Evolutionary conservation across 1,284 basidiomycete genomes (phyloP), one percentile per base, ranked within the genome.

Genomic region (Microbotryomycetes sp.): DNA sequence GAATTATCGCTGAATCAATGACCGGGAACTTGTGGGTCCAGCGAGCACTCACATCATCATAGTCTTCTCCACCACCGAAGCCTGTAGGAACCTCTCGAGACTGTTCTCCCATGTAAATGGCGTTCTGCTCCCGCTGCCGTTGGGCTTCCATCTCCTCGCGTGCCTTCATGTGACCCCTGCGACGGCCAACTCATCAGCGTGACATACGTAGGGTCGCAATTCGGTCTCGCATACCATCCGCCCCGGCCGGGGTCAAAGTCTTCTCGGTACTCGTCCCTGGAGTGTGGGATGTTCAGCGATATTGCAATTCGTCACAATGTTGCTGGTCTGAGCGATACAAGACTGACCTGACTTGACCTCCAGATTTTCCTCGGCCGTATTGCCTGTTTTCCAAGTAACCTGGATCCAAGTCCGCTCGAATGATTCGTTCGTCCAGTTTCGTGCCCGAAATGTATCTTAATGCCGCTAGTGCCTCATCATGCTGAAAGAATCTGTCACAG

Each of bases 371-470:
- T 66, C 96, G 81, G 23, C 96, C 96, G 71, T 97, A 99, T 77
- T 99, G 96, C 56, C 96, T 80, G 6, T 96, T 96, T 73, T 98
- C 96, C 71, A 86, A 86, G 78, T 97, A 99, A 1, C 96, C 96
- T n/a, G 93, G 82, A 78, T 99, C 96, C 67, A 99, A 79, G 78
- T 99, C 96, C 72, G 94, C 97, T 52, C 96, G 88, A 67, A 99
- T 96, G 68, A 99, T 89, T 28, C 96, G 87, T 76, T 99, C 96
- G 76, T 99, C 96, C n/a, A 99, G 84, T 78, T 98, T 98, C 31
- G 94, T 96, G 16, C 94, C 94, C 54, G 88, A 91, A 65, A 98
- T 85, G 76, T 97, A 94, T 51, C 89, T 85, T 82, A 98, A 85
- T 68, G 88, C 88, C 49, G 91, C 89, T 28, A 97, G 81, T 18